Evolutionary conservation across 169 alveolate species (phyloP), one percentile per base, ranked within the genome.

Genomic region (Babesia bovis): DNA sequence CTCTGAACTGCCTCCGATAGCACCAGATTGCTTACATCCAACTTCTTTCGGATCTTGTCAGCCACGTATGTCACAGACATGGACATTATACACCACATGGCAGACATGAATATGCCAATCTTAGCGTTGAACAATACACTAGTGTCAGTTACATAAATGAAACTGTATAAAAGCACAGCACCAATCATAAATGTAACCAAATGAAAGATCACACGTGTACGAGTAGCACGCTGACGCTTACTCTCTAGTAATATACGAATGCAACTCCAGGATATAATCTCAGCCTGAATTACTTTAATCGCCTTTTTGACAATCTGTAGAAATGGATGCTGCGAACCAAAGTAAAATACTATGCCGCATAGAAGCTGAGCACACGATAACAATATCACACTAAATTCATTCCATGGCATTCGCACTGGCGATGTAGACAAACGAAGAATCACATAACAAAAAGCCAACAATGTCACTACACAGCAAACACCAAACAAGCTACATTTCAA

Each of bases 221-320:
- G 25, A 36, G 13, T 72, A 21, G 41, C 28, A 36, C 57, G 57
- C 0, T 30, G 35, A 35, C 33, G 25, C 52, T 69, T 59, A 28
- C 49, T 65, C 45, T 51, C 66, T 28, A 78, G 49, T 53, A 78
- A 15, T 0, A 52, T 50, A 26, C 33, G 13, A 38, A 78, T 72
- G 52, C 87, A 78, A 25, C 68, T 55, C 87, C 87, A 78, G 4
- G 87, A 78, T n/a, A 78, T 68, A 32, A 78, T 61, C 50, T 78
- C 82, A 32, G 81, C 61, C 68, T 78, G 87, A 30, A 60, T 45
- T 41, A 78, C 87, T 77, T 78, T 78, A 17, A 78, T 68, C 26
- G 81, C 82, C 59, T 78, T 78, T 73, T 70, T 70, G 26, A 78
- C 66, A 30, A 78, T 68, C 30, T 78, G 76, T 35, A 78, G 42